Percentiles rank a stretch among this genome's conserved stretches.
Conservation (phyloP, 257 asterid species). For the Jacaranda mimosifolia region DNA sequence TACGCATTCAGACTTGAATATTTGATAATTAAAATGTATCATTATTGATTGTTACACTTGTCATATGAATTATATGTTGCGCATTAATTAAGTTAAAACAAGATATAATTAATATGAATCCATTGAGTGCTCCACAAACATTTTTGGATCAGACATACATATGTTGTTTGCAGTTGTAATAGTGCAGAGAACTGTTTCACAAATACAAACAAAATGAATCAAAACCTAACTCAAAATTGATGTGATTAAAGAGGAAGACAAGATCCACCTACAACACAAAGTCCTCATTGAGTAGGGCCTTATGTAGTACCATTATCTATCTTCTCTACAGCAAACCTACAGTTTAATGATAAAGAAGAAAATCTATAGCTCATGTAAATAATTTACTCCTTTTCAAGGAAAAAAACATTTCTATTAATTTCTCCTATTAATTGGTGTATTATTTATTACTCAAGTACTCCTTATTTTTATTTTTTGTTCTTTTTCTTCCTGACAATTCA, state of each 20-base stretch:
- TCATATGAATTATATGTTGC: background rate
- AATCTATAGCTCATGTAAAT: too few relatives aligned
- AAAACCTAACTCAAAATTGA: background rate
- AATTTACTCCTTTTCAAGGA: too few relatives aligned
- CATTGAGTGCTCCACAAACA: background rate
- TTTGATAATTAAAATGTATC: too few relatives aligned
- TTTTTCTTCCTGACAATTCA: too few relatives aligned
- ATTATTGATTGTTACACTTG: background rate
- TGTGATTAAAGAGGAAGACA: conserved; percentile 29
- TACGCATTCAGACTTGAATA: too few relatives aligned
- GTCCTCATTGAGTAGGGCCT: conserved; percentile 13
- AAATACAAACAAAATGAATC: background rate
- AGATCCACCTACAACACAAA: conserved; percentile 39
- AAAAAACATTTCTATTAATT: too few relatives aligned
- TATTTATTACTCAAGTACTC: too few relatives aligned
- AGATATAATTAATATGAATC: background rate
- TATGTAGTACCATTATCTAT: background rate
- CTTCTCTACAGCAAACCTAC: background rate
- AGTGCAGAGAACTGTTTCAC: background rate
- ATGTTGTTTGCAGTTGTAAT: too few relatives aligned
- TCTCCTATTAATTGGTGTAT: too few relatives aligned
- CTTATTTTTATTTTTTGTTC: too few relatives aligned
- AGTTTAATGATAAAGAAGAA: background rate
- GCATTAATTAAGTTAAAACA: too few relatives aligned
- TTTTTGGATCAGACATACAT: too few relatives aligned